Conservation (phyloP, 331 rosid genomes). For the Erythrophleum ivorense region DNA sequence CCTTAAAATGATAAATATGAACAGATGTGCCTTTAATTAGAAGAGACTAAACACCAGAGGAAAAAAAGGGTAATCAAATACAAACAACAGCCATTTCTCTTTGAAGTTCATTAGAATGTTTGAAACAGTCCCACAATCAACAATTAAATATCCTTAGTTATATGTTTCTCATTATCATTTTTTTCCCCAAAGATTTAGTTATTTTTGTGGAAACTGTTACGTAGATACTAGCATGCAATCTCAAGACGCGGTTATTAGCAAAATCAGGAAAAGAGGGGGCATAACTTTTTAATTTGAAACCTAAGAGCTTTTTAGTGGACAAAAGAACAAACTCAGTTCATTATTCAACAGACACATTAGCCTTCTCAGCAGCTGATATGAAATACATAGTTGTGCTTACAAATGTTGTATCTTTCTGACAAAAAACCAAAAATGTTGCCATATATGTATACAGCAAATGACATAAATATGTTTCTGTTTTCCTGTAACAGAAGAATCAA, state of each 20-base stretch:
- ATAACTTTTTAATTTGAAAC: background rate
- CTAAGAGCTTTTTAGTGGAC: background rate
- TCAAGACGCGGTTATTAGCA: background rate
- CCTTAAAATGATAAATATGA: slow-evolving; percentile 12
- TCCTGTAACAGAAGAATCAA: background rate
- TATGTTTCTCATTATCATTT: slow-evolving; percentile 24
- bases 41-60: background rate
- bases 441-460: slow-evolving; percentile 21
- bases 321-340: background rate
- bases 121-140: background rate
- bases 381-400: background rate
- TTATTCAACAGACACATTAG: background rate
- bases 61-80: background rate
- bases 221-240: slow-evolving; percentile 5
- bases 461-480: slow-evolving; percentile 20
- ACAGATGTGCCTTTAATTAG: background rate
- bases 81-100: background rate
- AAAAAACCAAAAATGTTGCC: background rate
- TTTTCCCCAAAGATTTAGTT: slow-evolving; percentile 2
- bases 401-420: slow-evolving; percentile 9
- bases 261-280: background rate
- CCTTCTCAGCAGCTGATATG: background rate
- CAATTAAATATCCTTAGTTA: background rate
- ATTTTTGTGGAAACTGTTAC: background rate
- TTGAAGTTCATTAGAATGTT: background rate